phyloP scores from a whole-genome alignment of 805 yeast species.

The Kodamaea laetipori region DNA sequence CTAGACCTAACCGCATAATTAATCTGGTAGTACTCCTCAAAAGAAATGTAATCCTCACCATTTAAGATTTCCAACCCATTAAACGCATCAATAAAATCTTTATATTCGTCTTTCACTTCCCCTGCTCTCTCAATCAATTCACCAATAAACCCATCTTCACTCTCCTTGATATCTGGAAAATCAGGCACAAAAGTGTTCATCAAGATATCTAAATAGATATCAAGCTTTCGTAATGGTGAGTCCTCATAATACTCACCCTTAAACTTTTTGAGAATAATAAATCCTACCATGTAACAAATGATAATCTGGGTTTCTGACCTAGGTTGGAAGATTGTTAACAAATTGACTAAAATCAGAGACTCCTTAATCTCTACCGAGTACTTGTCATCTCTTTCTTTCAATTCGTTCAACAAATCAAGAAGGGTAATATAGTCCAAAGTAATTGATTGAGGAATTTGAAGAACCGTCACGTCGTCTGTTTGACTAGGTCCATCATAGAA shows the following conservation, averaged over 20 bases:
- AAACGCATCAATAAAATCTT: conserved; percentile 11
- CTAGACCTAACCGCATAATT: conserved; percentile 57
- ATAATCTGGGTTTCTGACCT: conserved; percentile 32
- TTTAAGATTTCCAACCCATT: conserved; percentile 17
- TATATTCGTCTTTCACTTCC: conserved; percentile 16
- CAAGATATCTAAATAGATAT: conserved; percentile 35
- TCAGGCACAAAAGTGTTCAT: conserved; percentile 26
- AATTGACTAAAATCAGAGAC: conserved; percentile 23
- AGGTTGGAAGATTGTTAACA: conserved; percentile 27
- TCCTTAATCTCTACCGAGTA: conserved; percentile 12
- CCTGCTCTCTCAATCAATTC: conserved; percentile 7
- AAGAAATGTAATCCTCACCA: conserved; percentile 17
- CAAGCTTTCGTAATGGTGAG: conserved; percentile 26
- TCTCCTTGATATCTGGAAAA: conserved; percentile 17
- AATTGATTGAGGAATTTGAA: conserved; percentile 14
- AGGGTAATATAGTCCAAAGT: conserved; percentile 25
- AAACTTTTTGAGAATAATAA: conserved; percentile 14
- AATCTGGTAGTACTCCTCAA: conserved; percentile 31
- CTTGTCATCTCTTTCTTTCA: conserved; percentile 20
- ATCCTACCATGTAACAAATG: conserved; percentile 26
- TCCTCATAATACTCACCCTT: conserved; percentile 6
- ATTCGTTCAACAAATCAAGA: conserved; percentile 19
- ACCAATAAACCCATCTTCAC: conserved; percentile 14
- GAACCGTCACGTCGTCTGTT: conserved; percentile 13
- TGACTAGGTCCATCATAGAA: conserved; percentile 15